Conservation (phyloP, 2,329 filamentous ascomycete genomes). For the Rhynchosporium secalis region DNA sequence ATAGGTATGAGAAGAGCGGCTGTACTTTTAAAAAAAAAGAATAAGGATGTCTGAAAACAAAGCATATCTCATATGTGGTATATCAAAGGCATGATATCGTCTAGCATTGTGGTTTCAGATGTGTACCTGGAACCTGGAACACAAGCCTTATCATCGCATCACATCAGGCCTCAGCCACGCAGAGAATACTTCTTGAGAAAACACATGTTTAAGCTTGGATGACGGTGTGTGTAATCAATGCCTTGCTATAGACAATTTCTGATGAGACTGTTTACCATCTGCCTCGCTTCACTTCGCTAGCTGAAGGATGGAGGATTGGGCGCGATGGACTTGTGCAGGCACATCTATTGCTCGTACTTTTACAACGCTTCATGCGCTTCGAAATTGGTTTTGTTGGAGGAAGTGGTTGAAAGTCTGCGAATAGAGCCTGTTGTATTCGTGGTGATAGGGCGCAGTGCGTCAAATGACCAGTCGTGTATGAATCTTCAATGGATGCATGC, state of each 20-base stretch:
- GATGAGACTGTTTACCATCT: neutral
- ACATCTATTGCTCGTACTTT: neutral
- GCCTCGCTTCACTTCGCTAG: slow-evolving; percentile 3
- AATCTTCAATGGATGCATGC: too few species aligned
- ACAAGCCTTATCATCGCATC: neutral
- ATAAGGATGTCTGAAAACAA: neutral
- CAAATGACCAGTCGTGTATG: too few species aligned
- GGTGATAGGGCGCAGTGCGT: too few species aligned
- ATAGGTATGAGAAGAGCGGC: neutral
- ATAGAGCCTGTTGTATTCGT: too few species aligned
- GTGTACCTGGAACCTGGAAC: neutral
- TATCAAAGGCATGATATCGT: slow-evolving; percentile 1
- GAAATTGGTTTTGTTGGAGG: too few species aligned
- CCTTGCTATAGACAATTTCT: neutral
- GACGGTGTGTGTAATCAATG: too few species aligned
- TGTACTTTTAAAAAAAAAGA: neutral
- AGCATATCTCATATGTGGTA: neutral
- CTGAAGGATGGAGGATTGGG: neutral
- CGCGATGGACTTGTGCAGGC: neutral
- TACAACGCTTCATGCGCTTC: too few species aligned
- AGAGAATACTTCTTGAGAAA: neutral
- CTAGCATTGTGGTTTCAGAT: slow-evolving; percentile 3
- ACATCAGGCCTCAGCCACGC: neutral
- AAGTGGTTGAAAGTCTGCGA: too few species aligned
- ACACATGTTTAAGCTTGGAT: too few species aligned